Base-by-base conservation (phyloP, 257 asterid genomes). In the Thymus mandschuricus region DNA sequence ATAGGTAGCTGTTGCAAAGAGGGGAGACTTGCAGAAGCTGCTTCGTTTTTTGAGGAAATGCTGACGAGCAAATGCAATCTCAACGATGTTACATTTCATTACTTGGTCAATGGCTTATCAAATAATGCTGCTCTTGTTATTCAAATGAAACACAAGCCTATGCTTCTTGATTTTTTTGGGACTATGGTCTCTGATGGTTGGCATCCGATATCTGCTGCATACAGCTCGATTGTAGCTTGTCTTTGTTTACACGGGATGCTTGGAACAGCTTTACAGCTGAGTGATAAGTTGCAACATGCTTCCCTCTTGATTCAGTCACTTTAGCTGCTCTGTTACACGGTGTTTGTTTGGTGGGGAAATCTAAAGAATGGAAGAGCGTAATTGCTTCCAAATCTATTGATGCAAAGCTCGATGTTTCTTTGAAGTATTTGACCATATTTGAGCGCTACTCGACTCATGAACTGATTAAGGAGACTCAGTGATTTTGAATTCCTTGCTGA, bases 261-360 rank as follows among this genome's bases (percentile, higher is more conserved):
- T 63, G 78, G 70, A 76, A 70, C 72, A 54, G 97, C 89, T 12
- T 64, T 89, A 81, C 81, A 68, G 69, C 70, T 91, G 59, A 75
- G 80, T 69, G 88, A 82, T 57, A 86, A 81, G 81, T 63, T 64
- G 80, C 77, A 75, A 87, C 83, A 61, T 91, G 95, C 8, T 70
- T 80, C 44, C 60, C 67, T 63, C 75, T 77, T 35, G 83, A 83
- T 76, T 71, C 92, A 9, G 86, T 86, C 69, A 81, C 77, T 68
- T 82, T 94, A 46, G 90, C 88, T 7, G 88, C 96, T 48, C 66
- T 94, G 73, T 76, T 94, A 66, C 87, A 78, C 71, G 91, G 96
- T 29, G 79, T 86, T 80, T 91, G 96, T 81, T 76, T 74, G 6
- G 87, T 60, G 29, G 95, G 96, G 43, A 89, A 81, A 77, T 79